Evolutionary conservation across 73 alveolate species (phyloP), one percentile per base, ranked within the genome.

Genomic region (Blepharisma stoltei): DNA sequence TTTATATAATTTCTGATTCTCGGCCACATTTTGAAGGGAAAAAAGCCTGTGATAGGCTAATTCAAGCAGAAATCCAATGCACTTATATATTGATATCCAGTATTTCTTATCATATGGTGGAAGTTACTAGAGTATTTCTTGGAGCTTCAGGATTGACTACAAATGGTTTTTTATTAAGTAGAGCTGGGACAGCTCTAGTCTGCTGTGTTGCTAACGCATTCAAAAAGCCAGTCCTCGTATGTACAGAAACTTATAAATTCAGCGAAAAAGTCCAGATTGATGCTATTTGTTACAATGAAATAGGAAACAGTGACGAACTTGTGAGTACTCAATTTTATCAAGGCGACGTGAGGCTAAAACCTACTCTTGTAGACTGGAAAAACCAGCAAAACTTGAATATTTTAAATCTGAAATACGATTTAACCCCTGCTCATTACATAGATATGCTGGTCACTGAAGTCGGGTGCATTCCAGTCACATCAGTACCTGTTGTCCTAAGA

Each of bases 341-440:
- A 69, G 79, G 79, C 32, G 79, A 69, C 5, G 45, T 21, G 11
- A 25, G 79, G 14, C 54, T 44, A n/a, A 7, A 23, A 37, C 9
- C 48, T n/a, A 9, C n/a, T 14, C 23, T 60, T n/a, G 23, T 0
- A 14, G 43, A 44, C 60, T 69, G 11, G 11, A 20, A 7, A 21
- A 14, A 18, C 32, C n/a, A 18, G 14, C 11, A 0, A 53, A 18
- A 54, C 27, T 83, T 53, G 60, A 54, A 78, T 52, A 85, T 76
- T 76, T 68, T 87, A 54, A 55, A 53, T 55, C 77, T 87, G 60
- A 82, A 83, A n/a, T 87, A 76, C 78, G 91, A 87, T 87, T 53
- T 87, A n/a, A 87, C 94, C 18, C 94, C 94, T 38, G 83, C 94
- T 9, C 14, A 75, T 5, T 77, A 76, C 54, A 83, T 87, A 9